Conservation (phyloP, 169 alveolate species). For the Perkinsus marinus region DNA sequence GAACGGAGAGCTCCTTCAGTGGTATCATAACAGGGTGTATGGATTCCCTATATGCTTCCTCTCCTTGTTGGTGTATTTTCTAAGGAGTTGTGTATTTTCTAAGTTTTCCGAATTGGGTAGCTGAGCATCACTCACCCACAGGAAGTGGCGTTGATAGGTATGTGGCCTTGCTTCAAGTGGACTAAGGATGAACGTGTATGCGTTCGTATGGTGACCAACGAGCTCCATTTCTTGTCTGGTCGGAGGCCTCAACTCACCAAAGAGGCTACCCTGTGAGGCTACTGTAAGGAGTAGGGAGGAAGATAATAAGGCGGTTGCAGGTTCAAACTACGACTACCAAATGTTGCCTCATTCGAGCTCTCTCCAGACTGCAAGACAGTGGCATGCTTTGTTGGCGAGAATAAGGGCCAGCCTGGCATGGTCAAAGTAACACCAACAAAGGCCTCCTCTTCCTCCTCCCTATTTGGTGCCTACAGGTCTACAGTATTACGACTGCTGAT, state of each 20-base stretch:
- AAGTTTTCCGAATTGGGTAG: too few relatives aligned
- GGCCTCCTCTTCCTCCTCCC: neutral
- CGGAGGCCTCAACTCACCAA: neutral
- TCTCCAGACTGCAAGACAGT: neutral
- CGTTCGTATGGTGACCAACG: neutral
- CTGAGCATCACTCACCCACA: too few relatives aligned
- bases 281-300: too few relatives aligned
- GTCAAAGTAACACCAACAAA: neutral
- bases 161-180: neutral
- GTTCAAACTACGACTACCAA: neutral
- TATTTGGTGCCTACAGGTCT: neutral
- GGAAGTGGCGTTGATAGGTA: neutral
- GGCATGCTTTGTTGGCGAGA: neutral
- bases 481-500: neutral
- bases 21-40: too few relatives aligned
- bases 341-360: neutral
- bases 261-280: neutral
- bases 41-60: too few relatives aligned
- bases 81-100: too few relatives aligned
- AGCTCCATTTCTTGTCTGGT: neutral
- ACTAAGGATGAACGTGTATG: neutral
- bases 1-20: too few relatives aligned
- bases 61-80: too few relatives aligned
- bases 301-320: neutral
- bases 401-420: neutral